phyloP scores from a whole-genome alignment of 441 rosid genomes.

The Erodium texanum region DNA sequence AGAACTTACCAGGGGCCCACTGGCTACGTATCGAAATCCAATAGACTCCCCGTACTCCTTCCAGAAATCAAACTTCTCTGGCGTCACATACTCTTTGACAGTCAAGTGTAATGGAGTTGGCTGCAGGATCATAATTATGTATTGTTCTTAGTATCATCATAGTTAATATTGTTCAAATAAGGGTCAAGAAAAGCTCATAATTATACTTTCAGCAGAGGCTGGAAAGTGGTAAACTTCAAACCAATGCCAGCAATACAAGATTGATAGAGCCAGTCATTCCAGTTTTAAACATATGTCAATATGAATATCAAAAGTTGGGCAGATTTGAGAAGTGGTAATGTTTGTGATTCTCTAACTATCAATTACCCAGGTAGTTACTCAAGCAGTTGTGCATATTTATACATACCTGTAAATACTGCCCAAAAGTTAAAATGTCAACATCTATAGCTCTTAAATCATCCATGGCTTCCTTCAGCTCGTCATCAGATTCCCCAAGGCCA shows the following conservation, averaged over 20 bases:
- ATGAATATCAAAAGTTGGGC: not conserved
- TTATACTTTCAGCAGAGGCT: not conserved
- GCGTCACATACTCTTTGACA: slow-evolving; percentile 87
- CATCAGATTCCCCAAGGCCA: slow-evolving; percentile 94
- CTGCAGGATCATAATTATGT: slow-evolving; percentile 31
- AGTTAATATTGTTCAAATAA: not conserved
- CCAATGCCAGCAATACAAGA: slow-evolving; percentile 2
- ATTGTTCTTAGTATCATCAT: not conserved
- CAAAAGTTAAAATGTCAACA: slow-evolving; percentile 88
- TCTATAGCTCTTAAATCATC: slow-evolving; percentile 83
- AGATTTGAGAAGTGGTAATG: not conserved
- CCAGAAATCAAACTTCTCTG: slow-evolving; percentile 89
- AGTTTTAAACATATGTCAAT: not conserved
- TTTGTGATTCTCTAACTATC: not conserved
- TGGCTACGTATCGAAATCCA: slow-evolving; percentile 90
- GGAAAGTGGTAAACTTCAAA: not conserved
- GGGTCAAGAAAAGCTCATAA: not conserved
- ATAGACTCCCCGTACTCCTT: slow-evolving; percentile 88
- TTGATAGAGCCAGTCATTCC: not conserved
- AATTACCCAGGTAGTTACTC: too few species aligned
- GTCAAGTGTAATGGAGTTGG: slow-evolving; percentile 93
- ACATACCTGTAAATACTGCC: slow-evolving; percentile 94
- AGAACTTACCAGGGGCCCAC: slow-evolving; percentile 81
- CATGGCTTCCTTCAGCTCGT: slow-evolving; percentile 74
- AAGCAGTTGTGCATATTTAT: not conserved